Base-by-base conservation (phyloP, 441 rosid species). In the Pelargonium citronellum region DNA sequence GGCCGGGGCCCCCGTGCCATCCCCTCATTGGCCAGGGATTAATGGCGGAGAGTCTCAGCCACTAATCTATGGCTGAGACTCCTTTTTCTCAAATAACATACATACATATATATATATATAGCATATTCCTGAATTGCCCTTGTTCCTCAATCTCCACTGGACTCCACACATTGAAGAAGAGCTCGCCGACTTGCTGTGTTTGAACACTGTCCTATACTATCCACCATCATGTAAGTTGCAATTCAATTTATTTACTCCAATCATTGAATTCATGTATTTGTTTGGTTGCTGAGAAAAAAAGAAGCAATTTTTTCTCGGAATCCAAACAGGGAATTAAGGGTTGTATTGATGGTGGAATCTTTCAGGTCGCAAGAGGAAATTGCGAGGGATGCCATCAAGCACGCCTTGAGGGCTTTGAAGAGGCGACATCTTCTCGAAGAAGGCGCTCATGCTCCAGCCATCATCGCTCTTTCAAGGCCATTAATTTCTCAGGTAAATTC, bases 401-500 rank as follows among this genome's bases (percentile, higher is more conserved):
- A 91, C 69, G 97, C 99, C 27, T 71, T 91, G 69, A 86, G 86
- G 81, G 91, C 97, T 70, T 71, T 94, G 30, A 80, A 89, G 79
- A 87, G 82, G 77, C 92, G 97, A 74, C 96, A 91, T 86, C 86
- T 87, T 77, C 77, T 87, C 0, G 99, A 94, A 77, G 97, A 91
- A 88, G 92, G 88, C 60, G 97, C 97, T 82, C 97, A 91, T 83
- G 84, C 85, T 67, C 92, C 99, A 8, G 95, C 96, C 27, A 66
- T 72, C 68, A 76, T 77, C 43, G 97, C 99, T 73, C 94, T 94
- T 77, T 85, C 96, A 44, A 76, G 71, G 68, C 99, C 99, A n/a
- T 70, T 94, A 60, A 80, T 90, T 44, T 82, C 87, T 75, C 97
- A 94, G 92, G 96, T 91, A 17, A 16, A 37, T 8, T 39, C 44